These are phyloP conservation scores for Sugiyamaella neomexicana DNA, from an alignment of 1,139 yeast genomes.

Conservation along the genomic window DNA sequence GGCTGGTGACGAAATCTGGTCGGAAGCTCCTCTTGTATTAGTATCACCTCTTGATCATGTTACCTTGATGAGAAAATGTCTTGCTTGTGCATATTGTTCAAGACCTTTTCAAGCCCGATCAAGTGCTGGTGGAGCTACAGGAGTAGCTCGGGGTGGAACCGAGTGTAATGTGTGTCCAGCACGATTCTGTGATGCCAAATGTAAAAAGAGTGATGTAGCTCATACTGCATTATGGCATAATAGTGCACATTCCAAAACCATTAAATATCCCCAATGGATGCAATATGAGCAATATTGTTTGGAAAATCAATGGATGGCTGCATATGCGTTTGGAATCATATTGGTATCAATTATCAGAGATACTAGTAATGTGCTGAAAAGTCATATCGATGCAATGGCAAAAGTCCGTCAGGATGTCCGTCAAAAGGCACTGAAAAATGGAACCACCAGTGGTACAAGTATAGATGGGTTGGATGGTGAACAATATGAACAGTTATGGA, in stretches of 20 bases:
- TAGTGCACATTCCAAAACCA: slow-evolving; percentile 39
- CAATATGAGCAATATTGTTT: slow-evolving; percentile 61
- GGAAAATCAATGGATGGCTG: slow-evolving; percentile 67
- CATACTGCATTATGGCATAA: slow-evolving; percentile 65
- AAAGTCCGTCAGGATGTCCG: slow-evolving; percentile 66
- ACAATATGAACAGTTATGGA: slow-evolving; percentile 63
- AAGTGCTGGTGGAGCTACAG: slow-evolving; percentile 22
- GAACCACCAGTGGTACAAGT: slow-evolving; percentile 54
- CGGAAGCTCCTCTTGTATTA: slow-evolving; percentile 61
- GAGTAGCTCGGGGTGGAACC: slow-evolving; percentile 27
- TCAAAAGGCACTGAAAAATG: slow-evolving; percentile 58
- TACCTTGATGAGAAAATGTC: slow-evolving; percentile 61
- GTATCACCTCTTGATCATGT: slow-evolving; percentile 72
- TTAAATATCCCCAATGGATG: slow-evolving; percentile 51
- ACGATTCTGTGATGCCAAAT: slow-evolving; percentile 32
- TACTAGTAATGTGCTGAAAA: slow-evolving; percentile 43
- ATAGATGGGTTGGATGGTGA: slow-evolving; percentile 52
- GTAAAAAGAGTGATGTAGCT: slow-evolving; percentile 50
- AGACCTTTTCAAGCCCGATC: slow-evolving; percentile 49
- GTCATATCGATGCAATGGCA: slow-evolving; percentile 64
- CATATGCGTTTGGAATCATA: slow-evolving; percentile 62
- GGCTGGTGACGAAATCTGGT: slow-evolving; percentile 55
- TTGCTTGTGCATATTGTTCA: slow-evolving; percentile 82
- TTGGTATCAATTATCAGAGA: slow-evolving; percentile 53
- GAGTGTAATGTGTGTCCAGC: slow-evolving; percentile 32